These are phyloP conservation scores for Trifolium subterraneum DNA, from an alignment of 306 rosid species.

Conservation along the genomic window DNA sequence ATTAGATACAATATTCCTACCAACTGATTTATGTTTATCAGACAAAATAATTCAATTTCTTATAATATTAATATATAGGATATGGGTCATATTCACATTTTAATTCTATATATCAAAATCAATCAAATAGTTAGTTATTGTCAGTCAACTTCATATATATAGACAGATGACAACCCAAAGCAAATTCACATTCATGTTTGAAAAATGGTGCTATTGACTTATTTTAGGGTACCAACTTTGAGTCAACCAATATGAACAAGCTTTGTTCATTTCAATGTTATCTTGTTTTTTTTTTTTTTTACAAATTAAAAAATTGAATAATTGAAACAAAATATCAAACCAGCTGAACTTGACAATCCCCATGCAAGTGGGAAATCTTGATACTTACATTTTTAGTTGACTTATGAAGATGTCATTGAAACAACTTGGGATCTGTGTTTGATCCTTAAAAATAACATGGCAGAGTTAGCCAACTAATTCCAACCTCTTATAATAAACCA, in stretches of 20 bases:
- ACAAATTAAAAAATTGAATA: constrained; percentile 4
- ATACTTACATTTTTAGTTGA: constrained; percentile 50
- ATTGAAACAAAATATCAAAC: constrained; percentile 17
- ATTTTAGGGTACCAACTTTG: constrained; percentile 40
- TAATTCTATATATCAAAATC: neutral
- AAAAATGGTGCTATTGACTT: constrained; percentile 44
- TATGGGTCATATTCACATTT: neutral
- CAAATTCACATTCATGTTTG: constrained; percentile 37
- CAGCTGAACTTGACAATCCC: constrained; percentile 37
- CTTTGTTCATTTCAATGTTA: constrained; percentile 31
- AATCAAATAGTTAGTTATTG: neutral
- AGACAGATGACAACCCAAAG: constrained; percentile 40
- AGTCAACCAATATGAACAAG: constrained; percentile 38
- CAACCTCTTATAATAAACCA: constrained; percentile 43
- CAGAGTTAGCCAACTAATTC: constrained; percentile 41
- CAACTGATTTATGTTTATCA: no score
- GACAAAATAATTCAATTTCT: no score
- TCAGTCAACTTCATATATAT: constrained; percentile 36
- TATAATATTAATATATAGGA: no score
- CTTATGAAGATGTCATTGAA: constrained; percentile 48
- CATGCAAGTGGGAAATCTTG: constrained; percentile 55
- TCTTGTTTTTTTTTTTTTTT: neutral
- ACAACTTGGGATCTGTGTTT: constrained; percentile 69
- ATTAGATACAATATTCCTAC: no score
- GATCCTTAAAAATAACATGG: constrained; percentile 41